These are phyloP conservation scores for Aspergillus heteromorphus DNA, from an alignment of 495 filamentous ascomycete species.

Conservation along the genomic window DNA sequence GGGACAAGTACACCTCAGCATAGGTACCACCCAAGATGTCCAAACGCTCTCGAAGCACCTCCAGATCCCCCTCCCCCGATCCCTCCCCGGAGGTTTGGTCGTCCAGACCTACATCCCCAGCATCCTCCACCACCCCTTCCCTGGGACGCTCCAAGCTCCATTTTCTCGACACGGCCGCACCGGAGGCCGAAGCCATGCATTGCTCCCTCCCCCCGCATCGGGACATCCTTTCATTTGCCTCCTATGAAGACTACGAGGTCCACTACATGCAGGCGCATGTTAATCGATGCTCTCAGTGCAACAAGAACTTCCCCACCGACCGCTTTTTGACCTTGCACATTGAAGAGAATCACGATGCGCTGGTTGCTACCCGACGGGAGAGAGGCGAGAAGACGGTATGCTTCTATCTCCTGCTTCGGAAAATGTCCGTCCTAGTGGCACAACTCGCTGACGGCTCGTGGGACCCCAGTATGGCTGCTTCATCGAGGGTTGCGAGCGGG, in stretches of 20 bases:
- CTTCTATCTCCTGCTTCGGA: too few species aligned
- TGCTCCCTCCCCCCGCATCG: constrained; percentile 78
- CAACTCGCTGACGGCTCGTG: too few species aligned
- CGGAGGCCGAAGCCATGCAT: constrained; percentile 49
- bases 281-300: constrained; percentile 79
- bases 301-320: constrained; percentile 69
- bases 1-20: neutral
- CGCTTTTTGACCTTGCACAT: constrained; percentile 80
- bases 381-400: constrained; percentile 79
- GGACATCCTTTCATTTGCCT: constrained; percentile 59
- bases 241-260: constrained; percentile 78
- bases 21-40: constrained; percentile 38
- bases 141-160: constrained; percentile 24
- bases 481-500: constrained; percentile 78
- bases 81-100: constrained; percentile 16
- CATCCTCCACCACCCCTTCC: constrained; percentile 12
- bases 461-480: constrained; percentile 74
- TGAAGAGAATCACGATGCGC: constrained; percentile 83
- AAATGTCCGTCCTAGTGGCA: too few species aligned
- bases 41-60: constrained; percentile 55
- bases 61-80: constrained; percentile 25
- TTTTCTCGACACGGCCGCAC: constrained; percentile 15
- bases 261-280: constrained; percentile 79
- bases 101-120: constrained; percentile 23
- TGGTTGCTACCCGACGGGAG: constrained; percentile 63